Evolutionary conservation across 345 rosid species (phyloP), one percentile per base, ranked within the genome.

Genomic region (Cardamine chenopodiifolia): DNA sequence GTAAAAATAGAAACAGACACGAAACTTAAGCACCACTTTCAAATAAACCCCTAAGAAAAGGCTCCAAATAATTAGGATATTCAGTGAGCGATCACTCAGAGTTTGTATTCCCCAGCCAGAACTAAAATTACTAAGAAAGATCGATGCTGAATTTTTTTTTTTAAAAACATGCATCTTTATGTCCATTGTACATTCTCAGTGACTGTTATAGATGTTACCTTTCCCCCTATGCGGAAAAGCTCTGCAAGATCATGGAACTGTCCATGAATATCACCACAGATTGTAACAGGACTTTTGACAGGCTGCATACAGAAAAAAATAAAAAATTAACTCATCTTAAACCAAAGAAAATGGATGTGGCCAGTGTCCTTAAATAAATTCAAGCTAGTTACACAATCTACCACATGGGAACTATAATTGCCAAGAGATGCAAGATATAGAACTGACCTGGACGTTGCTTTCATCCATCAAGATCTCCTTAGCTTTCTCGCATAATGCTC

Each of bases 181-280:
- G 45, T 54, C 31, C 18, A 58, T 20, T 59, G 14, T 44, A 42
- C 17, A 59, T 25, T 66, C 8, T 65, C 25, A 63, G 48, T 11
- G 57, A 48, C 62, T 28, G 19, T 34, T 53, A 61, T 7, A 78
- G 54, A 54, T 17, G 60, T 66, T 87, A 95, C 99, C 96, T 86
- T 88, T 77, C 99, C 97, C 26, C 99, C 98, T 62, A 92, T 92
- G 49, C 90, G 93, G 84, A 96, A 96, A 78, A 96, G 99, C 84
- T 96, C 99, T 12, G 97, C 96, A 80, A 96, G 99, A 82, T 96
- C 99, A 85, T 96, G 99, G 83, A 96, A 96, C 76, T 96, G 97
- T 71, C 98, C 98, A 73, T 96, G 99, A 80, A 96, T 96, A 78
- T 96, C 99, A 26, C 99, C 99, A 68, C 98, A 96, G 57, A 96